phyloP scores from a whole-genome alignment of 75 land plant genomes.

The Cupressus sempervirens region DNA sequence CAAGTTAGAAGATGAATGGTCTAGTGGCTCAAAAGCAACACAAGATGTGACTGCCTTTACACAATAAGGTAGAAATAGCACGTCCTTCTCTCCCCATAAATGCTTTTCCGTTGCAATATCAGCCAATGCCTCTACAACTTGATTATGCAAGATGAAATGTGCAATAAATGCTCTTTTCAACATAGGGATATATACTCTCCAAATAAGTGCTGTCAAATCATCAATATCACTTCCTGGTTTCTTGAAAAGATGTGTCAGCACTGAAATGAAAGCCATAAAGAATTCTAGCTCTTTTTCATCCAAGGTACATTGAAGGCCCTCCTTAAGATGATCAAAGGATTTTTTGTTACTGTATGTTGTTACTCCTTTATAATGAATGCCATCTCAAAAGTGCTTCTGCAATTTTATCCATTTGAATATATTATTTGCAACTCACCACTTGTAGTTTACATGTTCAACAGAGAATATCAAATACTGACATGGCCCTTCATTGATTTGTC shows the following conservation, averaged over 20 bases:
- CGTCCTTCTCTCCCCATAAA: slow-evolving; percentile 37
- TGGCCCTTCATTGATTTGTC: no score
- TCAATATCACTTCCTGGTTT: slow-evolving; percentile 10
- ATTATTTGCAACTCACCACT: no score
- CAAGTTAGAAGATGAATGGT: slow-evolving; percentile 9
- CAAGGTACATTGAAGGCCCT: slow-evolving; percentile 1
- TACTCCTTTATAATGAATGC: no score
- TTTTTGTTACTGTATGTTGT: no score
- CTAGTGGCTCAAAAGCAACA: slow-evolving; percentile 23
- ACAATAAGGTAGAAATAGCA: slow-evolving; percentile 37
- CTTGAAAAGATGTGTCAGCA: slow-evolving; percentile 7
- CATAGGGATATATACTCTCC: slow-evolving; percentile 37
- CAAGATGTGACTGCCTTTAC: slow-evolving; percentile 36
- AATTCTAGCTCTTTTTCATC: background rate
- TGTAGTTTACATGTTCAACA: no score
- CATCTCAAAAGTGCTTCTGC: no score
- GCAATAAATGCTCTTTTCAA: slow-evolving; percentile 20
- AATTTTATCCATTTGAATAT: no score
- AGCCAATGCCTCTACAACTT: slow-evolving; percentile 34
- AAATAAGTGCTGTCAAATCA: slow-evolving; percentile 24
- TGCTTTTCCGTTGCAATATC: slow-evolving; percentile 27
- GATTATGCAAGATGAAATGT: slow-evolving; percentile 19
- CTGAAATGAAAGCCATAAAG: slow-evolving; percentile 2
- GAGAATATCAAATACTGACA: no score
- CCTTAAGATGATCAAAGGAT: slow-evolving; percentile 11